A percentile compares a stretch with the other conserved stretches of the same genome.
Evolutionary conservation across 1,284 basidiomycete species (phyloP).

Genomic region (Somion occarium): DNA sequence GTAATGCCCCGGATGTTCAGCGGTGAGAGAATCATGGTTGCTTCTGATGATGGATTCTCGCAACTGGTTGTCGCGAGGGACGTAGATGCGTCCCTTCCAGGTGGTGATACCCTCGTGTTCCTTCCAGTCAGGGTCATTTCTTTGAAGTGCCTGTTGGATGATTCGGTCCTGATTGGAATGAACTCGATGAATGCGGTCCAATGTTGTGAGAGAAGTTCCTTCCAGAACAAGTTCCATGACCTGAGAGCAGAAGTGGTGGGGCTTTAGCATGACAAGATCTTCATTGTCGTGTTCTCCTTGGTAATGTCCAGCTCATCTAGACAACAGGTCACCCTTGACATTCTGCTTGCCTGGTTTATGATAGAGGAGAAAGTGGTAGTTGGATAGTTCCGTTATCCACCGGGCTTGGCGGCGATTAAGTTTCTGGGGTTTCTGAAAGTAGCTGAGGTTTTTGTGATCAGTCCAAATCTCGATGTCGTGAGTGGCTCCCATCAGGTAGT

Average conservation of each 20-base stretch:
- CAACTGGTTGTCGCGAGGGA: neutral
- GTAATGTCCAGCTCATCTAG: constrained; percentile 1
- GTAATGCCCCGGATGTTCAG: constrained; percentile 13
- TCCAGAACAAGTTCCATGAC: neutral
- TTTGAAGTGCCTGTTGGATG: neutral
- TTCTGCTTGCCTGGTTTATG: constrained; percentile 4
- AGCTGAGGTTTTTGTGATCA: constrained; percentile 39
- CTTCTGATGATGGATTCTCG: neutral
- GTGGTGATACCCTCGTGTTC: neutral
- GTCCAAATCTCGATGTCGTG: constrained; percentile 20
- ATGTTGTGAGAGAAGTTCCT: neutral
- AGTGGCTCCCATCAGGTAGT: constrained; percentile 12
- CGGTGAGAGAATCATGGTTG: neutral
- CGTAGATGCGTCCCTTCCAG: neutral
- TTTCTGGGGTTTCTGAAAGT: constrained; percentile 30
- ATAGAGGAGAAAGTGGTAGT: constrained; percentile 3
- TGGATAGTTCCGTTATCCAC: constrained; percentile 25
- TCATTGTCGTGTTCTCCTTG: constrained; percentile 4
- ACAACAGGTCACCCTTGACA: neutral
- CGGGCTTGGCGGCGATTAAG: constrained; percentile 35
- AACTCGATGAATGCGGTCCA: neutral
- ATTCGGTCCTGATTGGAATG: neutral
- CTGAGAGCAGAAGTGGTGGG: neutral
- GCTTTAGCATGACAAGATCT: neutral
- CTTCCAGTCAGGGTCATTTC: neutral